These are phyloP conservation scores for Vanrija sp. DNA, from an alignment of 1,284 basidiomycete species.

Conservation along the genomic window DNA sequence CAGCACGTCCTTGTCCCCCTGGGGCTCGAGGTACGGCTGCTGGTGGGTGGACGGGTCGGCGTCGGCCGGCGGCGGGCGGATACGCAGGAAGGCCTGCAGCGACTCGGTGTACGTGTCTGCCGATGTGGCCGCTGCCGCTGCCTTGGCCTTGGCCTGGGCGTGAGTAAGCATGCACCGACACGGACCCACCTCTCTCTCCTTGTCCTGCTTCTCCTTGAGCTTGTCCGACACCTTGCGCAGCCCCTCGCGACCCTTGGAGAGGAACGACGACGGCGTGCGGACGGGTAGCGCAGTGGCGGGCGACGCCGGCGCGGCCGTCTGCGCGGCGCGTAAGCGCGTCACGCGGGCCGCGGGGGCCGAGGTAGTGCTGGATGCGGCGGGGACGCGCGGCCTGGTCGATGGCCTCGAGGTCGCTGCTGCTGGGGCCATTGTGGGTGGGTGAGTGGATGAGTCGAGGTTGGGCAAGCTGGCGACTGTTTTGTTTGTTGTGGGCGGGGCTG, in stretches of 20 bases:
- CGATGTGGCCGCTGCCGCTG: not conserved
- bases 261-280: constrained; percentile 6
- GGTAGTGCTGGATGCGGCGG: not conserved
- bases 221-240: constrained; percentile 42
- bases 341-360: constrained; percentile 4
- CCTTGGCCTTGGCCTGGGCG: not conserved
- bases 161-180: constrained; percentile 1
- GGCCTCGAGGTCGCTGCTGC: not conserved
- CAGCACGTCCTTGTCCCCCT: constrained; percentile 51
- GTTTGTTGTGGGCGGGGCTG: not conserved
- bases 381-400: not conserved
- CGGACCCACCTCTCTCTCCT: constrained; percentile 10
- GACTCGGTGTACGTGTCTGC: constrained; percentile 7
- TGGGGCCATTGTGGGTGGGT: not conserved
- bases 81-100: constrained; percentile 48
- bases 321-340: constrained; percentile 8
- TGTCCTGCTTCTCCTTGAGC: constrained; percentile 36
- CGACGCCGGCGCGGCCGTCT: constrained; percentile 3
- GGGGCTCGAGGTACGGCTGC: constrained; percentile 46
- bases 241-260: constrained; percentile 38
- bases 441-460: not conserved
- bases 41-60: constrained; percentile 3
- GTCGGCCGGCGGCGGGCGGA: constrained; percentile 45
- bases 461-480: not conserved
- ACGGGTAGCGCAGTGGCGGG: constrained; percentile 12